Conservation (phyloP, 2,329 filamentous ascomycete species). For the Scedosporium minutisporum region DNA sequence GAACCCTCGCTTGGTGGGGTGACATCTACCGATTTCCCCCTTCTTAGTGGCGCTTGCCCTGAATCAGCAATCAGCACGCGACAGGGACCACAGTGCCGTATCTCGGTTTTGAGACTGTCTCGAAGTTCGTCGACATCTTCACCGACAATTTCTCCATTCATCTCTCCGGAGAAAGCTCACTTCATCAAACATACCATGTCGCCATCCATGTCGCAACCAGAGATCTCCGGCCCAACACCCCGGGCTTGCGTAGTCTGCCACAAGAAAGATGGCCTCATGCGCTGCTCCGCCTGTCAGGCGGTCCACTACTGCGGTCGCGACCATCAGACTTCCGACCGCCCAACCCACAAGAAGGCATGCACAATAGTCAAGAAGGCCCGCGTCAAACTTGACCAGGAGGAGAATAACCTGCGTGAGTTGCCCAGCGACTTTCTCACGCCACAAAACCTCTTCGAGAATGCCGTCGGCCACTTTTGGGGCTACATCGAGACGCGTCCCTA, state of each 20-base stretch:
- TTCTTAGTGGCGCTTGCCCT: too few relatives aligned
- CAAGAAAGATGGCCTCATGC: slow-evolving; percentile 15
- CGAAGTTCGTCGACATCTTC: too few relatives aligned
- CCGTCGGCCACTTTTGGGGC: slow-evolving; percentile 32
- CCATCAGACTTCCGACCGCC: slow-evolving; percentile 29
- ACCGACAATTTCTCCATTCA: too few relatives aligned
- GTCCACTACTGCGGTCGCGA: slow-evolving; percentile 34
- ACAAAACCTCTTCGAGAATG: slow-evolving; percentile 25
- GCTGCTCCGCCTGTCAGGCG: slow-evolving; percentile 31
- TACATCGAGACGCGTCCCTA: slow-evolving; percentile 31
- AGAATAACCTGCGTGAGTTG: slow-evolving; percentile 24
- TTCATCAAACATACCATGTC: too few relatives aligned
- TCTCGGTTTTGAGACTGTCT: too few relatives aligned
- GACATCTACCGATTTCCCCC: too few relatives aligned
- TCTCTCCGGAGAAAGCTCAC: too few relatives aligned
- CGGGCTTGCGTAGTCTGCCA: slow-evolving; percentile 13
- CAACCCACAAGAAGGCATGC: slow-evolving; percentile 30
- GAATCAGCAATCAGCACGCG: too few relatives aligned
- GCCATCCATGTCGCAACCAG: not conserved
- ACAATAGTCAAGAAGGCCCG: slow-evolving; percentile 22
- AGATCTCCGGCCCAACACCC: slow-evolving; percentile 2
- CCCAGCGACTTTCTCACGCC: slow-evolving; percentile 17
- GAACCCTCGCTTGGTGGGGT: too few relatives aligned
- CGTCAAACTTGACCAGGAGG: slow-evolving; percentile 21
- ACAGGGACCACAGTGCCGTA: too few relatives aligned